phyloP scores from a whole-genome alignment of 2,329 filamentous ascomycete species.

The Aureobasidium sp. region DNA sequence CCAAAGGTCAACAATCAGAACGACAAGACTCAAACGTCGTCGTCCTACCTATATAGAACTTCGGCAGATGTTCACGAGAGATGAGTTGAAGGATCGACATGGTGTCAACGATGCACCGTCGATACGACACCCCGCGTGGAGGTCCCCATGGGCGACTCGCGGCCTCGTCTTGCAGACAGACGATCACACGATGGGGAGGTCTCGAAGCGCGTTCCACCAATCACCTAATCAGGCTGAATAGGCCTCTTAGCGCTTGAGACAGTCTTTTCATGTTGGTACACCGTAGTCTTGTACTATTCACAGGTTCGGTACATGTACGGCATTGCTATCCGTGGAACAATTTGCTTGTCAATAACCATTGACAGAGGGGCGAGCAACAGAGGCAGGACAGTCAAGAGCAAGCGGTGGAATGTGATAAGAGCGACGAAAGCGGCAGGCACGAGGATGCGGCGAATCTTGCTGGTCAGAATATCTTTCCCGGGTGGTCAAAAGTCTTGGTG shows the following conservation, averaged over 20 bases:
- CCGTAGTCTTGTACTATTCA: not conserved
- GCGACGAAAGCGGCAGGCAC: not conserved
- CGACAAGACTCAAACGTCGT: not conserved
- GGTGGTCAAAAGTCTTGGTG: not conserved
- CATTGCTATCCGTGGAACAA: not conserved
- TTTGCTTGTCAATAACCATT: not conserved
- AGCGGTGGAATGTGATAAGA: not conserved
- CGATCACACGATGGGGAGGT: not conserved
- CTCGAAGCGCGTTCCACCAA: not conserved
- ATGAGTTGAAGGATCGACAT: not conserved
- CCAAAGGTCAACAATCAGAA: not conserved
- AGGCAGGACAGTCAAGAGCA: not conserved
- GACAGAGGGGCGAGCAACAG: not conserved
- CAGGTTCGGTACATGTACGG: not conserved
- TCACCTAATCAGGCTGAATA: not conserved
- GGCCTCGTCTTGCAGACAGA: not conserved
- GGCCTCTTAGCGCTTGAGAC: not conserved
- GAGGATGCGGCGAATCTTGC: not conserved
- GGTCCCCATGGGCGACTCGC: not conserved
- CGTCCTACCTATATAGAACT: not conserved
- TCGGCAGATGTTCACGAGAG: not conserved
- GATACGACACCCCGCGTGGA: not conserved
- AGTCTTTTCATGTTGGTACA: not conserved
- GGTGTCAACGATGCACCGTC: not conserved
- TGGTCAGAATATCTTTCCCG: not conserved